Percentiles rank a stretch among this genome's conserved stretches.
phyloP scores from a whole-genome alignment of 257 asterid species.

The Solanum lignicaule region DNA sequence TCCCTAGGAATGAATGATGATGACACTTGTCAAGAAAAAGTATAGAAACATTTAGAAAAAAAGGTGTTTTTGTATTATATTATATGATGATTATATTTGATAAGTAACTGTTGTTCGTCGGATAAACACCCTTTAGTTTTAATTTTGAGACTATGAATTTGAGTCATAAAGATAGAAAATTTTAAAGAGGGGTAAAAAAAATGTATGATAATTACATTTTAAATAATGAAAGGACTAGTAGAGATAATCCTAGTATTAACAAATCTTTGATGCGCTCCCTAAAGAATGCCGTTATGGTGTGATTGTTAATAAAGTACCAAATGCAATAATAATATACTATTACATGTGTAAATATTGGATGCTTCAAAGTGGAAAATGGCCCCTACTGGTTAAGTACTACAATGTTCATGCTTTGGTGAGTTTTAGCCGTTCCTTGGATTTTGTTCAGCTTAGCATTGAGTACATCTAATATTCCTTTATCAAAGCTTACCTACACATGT shows the following conservation, averaged over 20 bases:
- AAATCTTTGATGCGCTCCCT: neutral
- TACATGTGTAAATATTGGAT: neutral
- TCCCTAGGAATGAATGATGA: slow-evolving; percentile 2
- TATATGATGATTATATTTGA: neutral
- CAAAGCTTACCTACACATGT: neutral
- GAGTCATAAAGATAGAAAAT: too few relatives aligned
- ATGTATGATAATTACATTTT: neutral
- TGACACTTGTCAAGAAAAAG: neutral
- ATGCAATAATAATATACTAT: neutral
- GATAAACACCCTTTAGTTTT: too few relatives aligned
- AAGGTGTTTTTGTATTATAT: too few relatives aligned
- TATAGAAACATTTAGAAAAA: neutral
- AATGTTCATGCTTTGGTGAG: neutral
- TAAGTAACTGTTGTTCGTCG: fast-evolving
- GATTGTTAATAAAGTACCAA: neutral
- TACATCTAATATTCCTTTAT: neutral
- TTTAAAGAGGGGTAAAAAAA: neutral
- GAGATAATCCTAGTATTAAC: neutral
- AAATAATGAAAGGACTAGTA: neutral
- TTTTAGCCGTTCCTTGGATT: slow-evolving; percentile 3
- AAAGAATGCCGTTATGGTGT: neutral
- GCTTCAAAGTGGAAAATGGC: neutral
- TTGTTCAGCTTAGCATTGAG: neutral
- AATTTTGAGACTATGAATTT: neutral
- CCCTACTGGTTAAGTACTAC: neutral